These are phyloP conservation scores for Cydonia oblonga DNA, from an alignment of 331 rosid genomes.

Conservation along the genomic window DNA sequence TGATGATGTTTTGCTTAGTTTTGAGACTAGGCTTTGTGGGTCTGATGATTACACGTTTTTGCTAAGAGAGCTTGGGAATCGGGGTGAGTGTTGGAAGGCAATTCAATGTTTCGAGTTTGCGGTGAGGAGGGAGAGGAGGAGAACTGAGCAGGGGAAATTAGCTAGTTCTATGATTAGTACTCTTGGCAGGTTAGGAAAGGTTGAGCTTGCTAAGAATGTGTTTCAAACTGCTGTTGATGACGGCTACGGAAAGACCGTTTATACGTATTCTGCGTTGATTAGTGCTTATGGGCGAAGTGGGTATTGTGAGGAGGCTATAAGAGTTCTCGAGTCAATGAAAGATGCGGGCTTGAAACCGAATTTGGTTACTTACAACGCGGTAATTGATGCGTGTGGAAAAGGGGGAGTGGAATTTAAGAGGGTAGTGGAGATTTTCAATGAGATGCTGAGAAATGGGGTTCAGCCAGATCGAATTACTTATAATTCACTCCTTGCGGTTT, in stretches of 20 bases:
- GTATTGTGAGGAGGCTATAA: slow-evolving; percentile 37
- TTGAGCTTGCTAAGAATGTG: slow-evolving; percentile 46
- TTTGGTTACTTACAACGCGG: slow-evolving; percentile 74
- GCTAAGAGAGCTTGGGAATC: slow-evolving; percentile 64
- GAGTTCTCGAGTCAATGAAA: slow-evolving; percentile 57
- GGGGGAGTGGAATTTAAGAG: slow-evolving; percentile 55
- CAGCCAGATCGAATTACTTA: slow-evolving; percentile 77
- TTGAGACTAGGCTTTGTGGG: slow-evolving; percentile 44
- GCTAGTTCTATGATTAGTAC: slow-evolving; percentile 82
- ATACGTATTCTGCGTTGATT: slow-evolving; percentile 30
- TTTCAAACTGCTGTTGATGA: slow-evolving; percentile 46
- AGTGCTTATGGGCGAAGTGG: slow-evolving; percentile 65
- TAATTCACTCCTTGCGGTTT: slow-evolving; percentile 69
- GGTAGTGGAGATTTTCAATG: slow-evolving; percentile 61
- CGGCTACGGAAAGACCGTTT: slow-evolving; percentile 56
- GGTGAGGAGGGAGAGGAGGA: slow-evolving; percentile 39
- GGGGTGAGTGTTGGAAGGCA: slow-evolving; percentile 50
- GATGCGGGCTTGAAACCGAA: slow-evolving; percentile 55
- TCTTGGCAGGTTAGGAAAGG: slow-evolving; percentile 75
- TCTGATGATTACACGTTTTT: slow-evolving; percentile 63
- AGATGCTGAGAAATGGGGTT: slow-evolving; percentile 45
- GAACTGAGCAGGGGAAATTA: slow-evolving; percentile 55
- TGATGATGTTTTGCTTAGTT: slow-evolving; percentile 38
- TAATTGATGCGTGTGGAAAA: slow-evolving; percentile 84
- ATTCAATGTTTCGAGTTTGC: slow-evolving; percentile 59